Percentiles rank a stretch among this genome's conserved stretches.
Conservation (phyloP, 2,329 filamentous ascomycete genomes). For the Cladophialophora psammophila region DNA sequence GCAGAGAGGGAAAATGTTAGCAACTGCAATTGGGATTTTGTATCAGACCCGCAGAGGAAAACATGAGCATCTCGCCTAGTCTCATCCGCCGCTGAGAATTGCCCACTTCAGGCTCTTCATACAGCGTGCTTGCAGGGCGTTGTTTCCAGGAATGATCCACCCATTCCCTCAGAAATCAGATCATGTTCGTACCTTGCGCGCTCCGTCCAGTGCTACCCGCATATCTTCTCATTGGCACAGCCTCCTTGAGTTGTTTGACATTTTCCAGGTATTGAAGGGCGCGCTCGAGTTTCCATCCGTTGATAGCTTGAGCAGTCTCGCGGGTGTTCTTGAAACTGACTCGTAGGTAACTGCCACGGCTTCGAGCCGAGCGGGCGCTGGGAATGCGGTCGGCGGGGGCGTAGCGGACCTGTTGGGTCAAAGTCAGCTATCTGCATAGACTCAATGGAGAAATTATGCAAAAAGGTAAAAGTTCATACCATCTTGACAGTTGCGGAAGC, state of each 20-base stretch:
- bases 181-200: conserved; percentile 82
- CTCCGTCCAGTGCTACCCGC: conserved; percentile 93
- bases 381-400: conserved; percentile 82
- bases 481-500: conserved; percentile 34
- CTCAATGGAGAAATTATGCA: neutral
- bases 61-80: neutral
- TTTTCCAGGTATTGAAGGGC: conserved; percentile 98
- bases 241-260: conserved; percentile 95
- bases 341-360: conserved; percentile 97
- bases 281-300: conserved; percentile 97
- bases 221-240: conserved; percentile 97
- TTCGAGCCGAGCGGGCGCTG: conserved; percentile 91
- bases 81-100: neutral
- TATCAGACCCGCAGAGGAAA: neutral
- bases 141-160: neutral
- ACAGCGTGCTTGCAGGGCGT: neutral
- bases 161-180: neutral
- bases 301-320: conserved; percentile 99
- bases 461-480: conserved; percentile 24
- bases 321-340: conserved; percentile 99
- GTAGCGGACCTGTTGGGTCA: conserved; percentile 80
- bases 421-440: conserved; percentile 24
- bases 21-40: neutral
- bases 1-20: conserved; percentile 37
- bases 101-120: neutral